Conservation (phyloP, 768 basidiomycete genomes). For the Psilocybe cyanescens region DNA sequence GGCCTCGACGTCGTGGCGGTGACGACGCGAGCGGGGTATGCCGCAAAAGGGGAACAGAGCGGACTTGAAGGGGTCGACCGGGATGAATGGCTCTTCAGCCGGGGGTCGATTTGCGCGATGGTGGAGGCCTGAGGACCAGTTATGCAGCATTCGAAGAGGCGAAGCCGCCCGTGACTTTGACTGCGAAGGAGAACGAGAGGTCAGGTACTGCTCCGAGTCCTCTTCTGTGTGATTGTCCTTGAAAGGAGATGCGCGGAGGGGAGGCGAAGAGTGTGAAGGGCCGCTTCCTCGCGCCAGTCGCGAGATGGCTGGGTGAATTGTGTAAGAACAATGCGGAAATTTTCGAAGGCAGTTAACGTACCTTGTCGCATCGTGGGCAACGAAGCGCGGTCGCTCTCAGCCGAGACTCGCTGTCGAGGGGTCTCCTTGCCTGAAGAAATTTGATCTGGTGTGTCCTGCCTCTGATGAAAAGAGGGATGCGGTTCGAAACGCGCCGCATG, state of each 20-base stretch:
- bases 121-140: conserved; percentile 53
- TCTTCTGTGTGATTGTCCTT: conserved; percentile 18
- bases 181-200: conserved; percentile 39
- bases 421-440: conserved; percentile 44
- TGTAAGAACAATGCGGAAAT: neutral
- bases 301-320: conserved; percentile 28
- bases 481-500: conserved; percentile 10
- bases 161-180: conserved; percentile 59
- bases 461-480: conserved; percentile 3
- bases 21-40: conserved; percentile 24
- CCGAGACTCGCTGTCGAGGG: conserved; percentile 55
- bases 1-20: conserved; percentile 38
- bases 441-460: conserved; percentile 29
- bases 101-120: conserved; percentile 36
- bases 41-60: conserved; percentile 25
- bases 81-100: conserved; percentile 58
- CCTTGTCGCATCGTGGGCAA: conserved; percentile 45
- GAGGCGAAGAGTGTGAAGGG: conserved; percentile 34
- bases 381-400: conserved; percentile 52
- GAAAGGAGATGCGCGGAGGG: conserved; percentile 29
- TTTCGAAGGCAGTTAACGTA: conserved; percentile 20
- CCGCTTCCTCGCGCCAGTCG: conserved; percentile 37
- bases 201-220: conserved; percentile 22
- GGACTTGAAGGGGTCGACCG: conserved; percentile 55
- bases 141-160: conserved; percentile 61